Conservation (phyloP, 2,329 filamentous ascomycete genomes). For the Colletotrichum liriopes region DNA sequence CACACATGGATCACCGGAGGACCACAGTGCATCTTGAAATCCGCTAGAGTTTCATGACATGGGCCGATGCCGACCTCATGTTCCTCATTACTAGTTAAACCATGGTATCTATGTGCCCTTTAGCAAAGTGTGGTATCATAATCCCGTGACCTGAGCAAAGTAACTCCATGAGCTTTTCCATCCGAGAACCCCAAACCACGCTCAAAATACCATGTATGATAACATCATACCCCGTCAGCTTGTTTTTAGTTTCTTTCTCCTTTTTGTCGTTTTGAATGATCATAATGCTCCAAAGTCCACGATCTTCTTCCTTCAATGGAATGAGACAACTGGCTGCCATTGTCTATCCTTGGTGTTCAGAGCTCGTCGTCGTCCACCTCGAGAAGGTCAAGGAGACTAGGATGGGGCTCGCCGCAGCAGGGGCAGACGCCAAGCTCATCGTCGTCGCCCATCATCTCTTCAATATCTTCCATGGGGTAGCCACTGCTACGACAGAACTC, state of each 20-base stretch:
- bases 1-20: no score
- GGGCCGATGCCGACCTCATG: not conserved
- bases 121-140: slow-evolving; percentile 41
- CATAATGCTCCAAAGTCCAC: not conserved
- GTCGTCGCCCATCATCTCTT: slow-evolving; percentile 54
- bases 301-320: not conserved
- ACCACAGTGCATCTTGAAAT: no score
- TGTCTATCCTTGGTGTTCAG: not conserved
- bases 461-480: slow-evolving; percentile 47
- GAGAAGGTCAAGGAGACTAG: slow-evolving; percentile 53
- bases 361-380: slow-evolving; percentile 46
- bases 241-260: no score
- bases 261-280: not conserved
- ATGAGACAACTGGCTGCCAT: not conserved
- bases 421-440: slow-evolving; percentile 52
- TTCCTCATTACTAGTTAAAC: slow-evolving; percentile 19
- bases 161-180: slow-evolving; percentile 33
- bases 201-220: slow-evolving; percentile 6
- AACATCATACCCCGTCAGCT: not conserved
- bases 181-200: not conserved
- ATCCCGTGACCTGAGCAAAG: slow-evolving; percentile 25
- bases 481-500: slow-evolving; percentile 62
- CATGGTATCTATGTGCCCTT: slow-evolving; percentile 34
- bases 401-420: slow-evolving; percentile 58
- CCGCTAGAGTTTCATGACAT: not conserved